A percentile compares a stretch with the other conserved stretches of the same genome.
phyloP scores from a whole-genome alignment of 306 rosid genomes.

The Sesbania bispinosa region DNA sequence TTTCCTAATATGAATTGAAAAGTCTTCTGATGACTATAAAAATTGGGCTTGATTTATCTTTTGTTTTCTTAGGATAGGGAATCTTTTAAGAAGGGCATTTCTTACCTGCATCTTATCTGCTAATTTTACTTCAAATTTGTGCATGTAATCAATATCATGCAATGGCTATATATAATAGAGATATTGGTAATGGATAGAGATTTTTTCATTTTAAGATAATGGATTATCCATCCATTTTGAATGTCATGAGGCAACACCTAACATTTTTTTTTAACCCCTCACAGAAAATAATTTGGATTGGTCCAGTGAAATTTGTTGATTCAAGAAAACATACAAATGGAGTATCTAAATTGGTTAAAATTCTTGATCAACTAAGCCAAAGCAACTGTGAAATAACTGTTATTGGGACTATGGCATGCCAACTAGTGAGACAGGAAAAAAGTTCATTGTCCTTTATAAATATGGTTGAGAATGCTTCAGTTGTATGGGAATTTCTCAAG shows the following conservation, averaged over 20 bases:
- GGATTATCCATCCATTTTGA: background rate
- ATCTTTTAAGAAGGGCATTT: constrained; percentile 11
- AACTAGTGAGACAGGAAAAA: constrained; percentile 50
- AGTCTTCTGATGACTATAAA: background rate
- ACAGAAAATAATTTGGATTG: constrained; percentile 83
- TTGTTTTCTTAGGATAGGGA: background rate
- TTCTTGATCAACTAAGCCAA: constrained; percentile 51
- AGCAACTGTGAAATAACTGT: constrained; percentile 55
- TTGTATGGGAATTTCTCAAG: constrained; percentile 87
- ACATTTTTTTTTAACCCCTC: constrained; percentile 25
- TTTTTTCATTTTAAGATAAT: constrained; percentile 15
- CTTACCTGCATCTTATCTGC: background rate
- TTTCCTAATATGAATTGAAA: background rate
- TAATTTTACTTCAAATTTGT: constrained; percentile 12
- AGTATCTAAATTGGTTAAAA: constrained; percentile 61
- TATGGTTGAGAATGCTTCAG: constrained; percentile 70
- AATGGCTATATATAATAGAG: background rate
- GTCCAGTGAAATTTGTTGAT: constrained; percentile 62
- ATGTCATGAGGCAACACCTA: background rate
- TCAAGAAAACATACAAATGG: constrained; percentile 40
- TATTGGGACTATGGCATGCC: constrained; percentile 63
- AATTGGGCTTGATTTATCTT: constrained; percentile 3
- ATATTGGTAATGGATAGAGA: background rate
- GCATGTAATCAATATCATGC: background rate
- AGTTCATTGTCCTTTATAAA: constrained; percentile 38